Base-by-base conservation (phyloP, 2,329 filamentous ascomycete species). In the Aspergillus aculeatinus region DNA sequence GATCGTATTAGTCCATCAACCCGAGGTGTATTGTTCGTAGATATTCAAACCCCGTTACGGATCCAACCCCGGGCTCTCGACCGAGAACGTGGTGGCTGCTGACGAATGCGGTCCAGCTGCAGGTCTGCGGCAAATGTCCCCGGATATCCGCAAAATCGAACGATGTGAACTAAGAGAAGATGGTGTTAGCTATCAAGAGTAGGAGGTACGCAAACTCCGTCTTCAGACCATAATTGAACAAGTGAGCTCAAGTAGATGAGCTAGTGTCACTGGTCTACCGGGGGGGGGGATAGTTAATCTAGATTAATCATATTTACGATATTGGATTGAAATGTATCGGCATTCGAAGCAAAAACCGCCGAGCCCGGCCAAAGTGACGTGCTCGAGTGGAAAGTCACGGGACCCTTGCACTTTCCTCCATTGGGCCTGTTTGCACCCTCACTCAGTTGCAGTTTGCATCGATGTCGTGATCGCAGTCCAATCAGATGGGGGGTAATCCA, bases 401-500 rank as follows among this genome's bases (percentile, higher is more conserved):
- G 71, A 67, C 62, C 64, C 64, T 67, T 63, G 66, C 68, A 68
- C 68, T 61, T 65, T 51, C 11, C 68, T 66, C 48, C 52, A 72
- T 64, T 10, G 4, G 65, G 72, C 21, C 65, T 59, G 72, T 75
- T 75, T 75, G 73, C 66, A 68, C 55, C 3, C 1, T n/a, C 53
- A 35, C 31, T 42, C 29, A 19, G 39, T 23, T 14, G 23, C 48
- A 53, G 69, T 74, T 75, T 73, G 71, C 74, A 76, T 70, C 74
- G 76, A 79, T 79, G 76, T 78, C 77, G 77, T 78, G 76, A 78
- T 79, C 76, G 65, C 48, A 59, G 58, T 58, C 76, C 76, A 79
- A 79, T 79, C 62, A 76, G 54, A 60, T 52, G 21, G 25, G 58
- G 64, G 70, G 66, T 72, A 70, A 73, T 75, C 71, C 67, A 71